Evolutionary conservation across 2,329 filamentous ascomycete species (phyloP), one percentile per base, ranked within the genome.

Genomic region (Arthrobotrys musiformis): DNA sequence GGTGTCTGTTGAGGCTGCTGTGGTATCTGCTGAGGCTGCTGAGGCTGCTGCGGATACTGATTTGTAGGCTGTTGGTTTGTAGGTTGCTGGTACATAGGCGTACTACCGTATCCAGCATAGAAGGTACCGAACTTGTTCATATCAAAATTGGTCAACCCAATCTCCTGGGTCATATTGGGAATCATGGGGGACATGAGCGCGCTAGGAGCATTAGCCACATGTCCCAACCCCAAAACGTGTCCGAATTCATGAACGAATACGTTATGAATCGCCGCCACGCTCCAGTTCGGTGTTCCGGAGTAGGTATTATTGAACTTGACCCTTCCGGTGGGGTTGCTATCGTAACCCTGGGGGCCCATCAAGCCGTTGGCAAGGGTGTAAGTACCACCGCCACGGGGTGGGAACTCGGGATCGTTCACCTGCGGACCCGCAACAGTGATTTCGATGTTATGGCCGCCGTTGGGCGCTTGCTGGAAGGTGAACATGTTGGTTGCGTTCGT

Each of bases 221-320:
- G 63, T 8, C 50, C 63, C 22, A 68, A 50, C 11, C 63, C 63
- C 19, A 68, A 19, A n/a, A 58, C 54, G 9, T 58, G 54, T 7
- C 54, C 54, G 19, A 58, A 58, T 9, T 58, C 54, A 35, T 68
- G 63, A 22, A 68, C 48, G 50, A 56, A 68, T 13, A 68, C 63
- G 35, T 68, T 68, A 40, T 68, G 63, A 35, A 68, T 68, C 13
- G 37, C 17, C 4, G 63, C 17, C 7, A 58, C 17, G 17, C 2
- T 68, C 63, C 63, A 68, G 19, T 33, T 46, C 6, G 42, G 48
- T 19, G 63, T 50, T 58, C 48, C 63, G 6, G 63, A 30, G 19
- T 22, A 37, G 9, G 63, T 56, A 24, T 68, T 46, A n/a, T 68
- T 68, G 17, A 33, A 68, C 40, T 58, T 68, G 7, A 68, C 6